Evolutionary conservation across 108 stramenopile genomes (phyloP), one percentile per base, ranked within the genome.

Genomic region (Skeletonema marinoi): DNA sequence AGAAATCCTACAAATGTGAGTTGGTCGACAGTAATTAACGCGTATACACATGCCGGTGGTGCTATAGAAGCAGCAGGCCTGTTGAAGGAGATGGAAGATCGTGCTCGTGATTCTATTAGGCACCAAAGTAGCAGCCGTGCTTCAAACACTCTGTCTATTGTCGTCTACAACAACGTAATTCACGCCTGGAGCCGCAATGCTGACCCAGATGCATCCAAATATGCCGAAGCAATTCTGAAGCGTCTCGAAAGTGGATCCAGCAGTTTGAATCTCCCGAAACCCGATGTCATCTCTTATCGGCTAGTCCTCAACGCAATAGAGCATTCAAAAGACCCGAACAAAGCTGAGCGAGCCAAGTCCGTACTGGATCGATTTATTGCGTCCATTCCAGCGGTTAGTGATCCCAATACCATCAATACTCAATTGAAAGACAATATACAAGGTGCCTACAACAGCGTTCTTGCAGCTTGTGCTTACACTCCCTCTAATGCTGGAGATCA

Each of bases 21-120:
- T 51, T 80, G 78, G 78, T 72, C 78, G 19, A 85, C 80, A 16
- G 85, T 87, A 3, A 81, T 91, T 60, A 83, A 85, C 39, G 86
- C 85, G 13, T 75, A 75, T 80, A 85, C 88, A 3, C 60, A 80
- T 41, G 46, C 82, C 16, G 84, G 79, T 66, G 35, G 81, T 50
- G 73, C 72, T 60, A 70, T 68, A 25, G 68, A 61, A 48, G 87
- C 80, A 42, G 82, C 66, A 32, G 66, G 32, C 14, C 48, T 80
- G 11, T 68, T 80, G 48, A 17, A 46, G 30, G 78, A 80, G 66
- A 73, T 80, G 78, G 78, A 73, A 66, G 50, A 69, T 4, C 31
- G 38, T 32, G 75, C 50, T 58, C 6, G 1, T 29, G 61, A 56
- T 19, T 39, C 12, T 6, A 33, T 13, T 16, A 7, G 36, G n/a